Conservation (phyloP, 1,284 basidiomycete genomes). For the Clitocybe nebularis region DNA sequence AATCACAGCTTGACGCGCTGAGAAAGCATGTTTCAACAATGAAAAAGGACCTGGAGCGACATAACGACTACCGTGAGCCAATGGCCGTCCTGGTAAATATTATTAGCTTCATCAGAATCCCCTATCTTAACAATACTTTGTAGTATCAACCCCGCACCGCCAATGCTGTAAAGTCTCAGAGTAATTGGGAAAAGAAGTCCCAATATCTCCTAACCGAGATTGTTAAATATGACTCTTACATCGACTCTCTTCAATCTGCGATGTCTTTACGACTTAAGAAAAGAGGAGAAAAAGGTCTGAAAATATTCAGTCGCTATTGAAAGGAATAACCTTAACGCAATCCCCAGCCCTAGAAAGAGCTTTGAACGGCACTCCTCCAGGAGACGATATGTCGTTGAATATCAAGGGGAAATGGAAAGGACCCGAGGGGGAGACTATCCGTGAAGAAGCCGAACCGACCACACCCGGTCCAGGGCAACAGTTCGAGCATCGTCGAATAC, state of each 20-base stretch:
- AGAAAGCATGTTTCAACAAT: slow-evolving; percentile 75
- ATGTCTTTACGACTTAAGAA: slow-evolving; percentile 81
- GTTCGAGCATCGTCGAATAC: slow-evolving; percentile 44
- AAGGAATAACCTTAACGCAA: slow-evolving; percentile 11
- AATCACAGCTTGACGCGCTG: slow-evolving; percentile 84
- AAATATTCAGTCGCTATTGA: background rate
- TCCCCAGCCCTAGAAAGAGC: slow-evolving; percentile 67
- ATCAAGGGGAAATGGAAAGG: slow-evolving; percentile 47
- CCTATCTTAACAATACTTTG: slow-evolving; percentile 6
- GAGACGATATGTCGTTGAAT: slow-evolving; percentile 31
- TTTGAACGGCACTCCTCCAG: slow-evolving; percentile 45
- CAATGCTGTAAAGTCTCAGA: slow-evolving; percentile 72
- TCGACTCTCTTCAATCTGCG: slow-evolving; percentile 79
- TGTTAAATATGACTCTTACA: slow-evolving; percentile 95
- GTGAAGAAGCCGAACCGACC: slow-evolving; percentile 48
- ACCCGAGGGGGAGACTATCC: slow-evolving; percentile 41
- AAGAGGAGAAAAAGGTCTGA: slow-evolving; percentile 72
- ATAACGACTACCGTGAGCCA: slow-evolving; percentile 81
- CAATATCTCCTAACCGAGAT: slow-evolving; percentile 88
- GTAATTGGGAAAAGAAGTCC: slow-evolving; percentile 92
- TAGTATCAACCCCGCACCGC: slow-evolving; percentile 80
- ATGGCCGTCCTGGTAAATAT: slow-evolving; percentile 76
- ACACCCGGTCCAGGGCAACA: slow-evolving; percentile 35
- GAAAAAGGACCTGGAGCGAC: slow-evolving; percentile 76
- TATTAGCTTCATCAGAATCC: slow-evolving; percentile 1